A percentile compares a stretch with the other conserved stretches of the same genome.
Evolutionary conservation across 106 monocot species (phyloP).

Genomic region (Platanthera zijinensis): DNA sequence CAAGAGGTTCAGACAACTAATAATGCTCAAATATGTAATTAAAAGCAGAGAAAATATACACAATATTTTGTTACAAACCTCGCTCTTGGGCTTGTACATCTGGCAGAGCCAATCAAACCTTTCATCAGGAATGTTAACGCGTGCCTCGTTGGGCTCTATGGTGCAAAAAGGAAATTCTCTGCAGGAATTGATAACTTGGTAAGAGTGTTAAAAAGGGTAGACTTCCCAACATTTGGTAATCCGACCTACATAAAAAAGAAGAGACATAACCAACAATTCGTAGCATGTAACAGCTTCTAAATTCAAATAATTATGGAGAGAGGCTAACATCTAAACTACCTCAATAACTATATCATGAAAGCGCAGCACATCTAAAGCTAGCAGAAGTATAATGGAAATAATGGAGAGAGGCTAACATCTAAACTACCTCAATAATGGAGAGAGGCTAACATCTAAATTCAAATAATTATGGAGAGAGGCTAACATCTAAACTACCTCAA

Average conservation of each 20-base stretch:
- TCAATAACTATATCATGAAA: too few relatives aligned
- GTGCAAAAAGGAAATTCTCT: constrained; percentile 51
- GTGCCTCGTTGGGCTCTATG: constrained; percentile 50
- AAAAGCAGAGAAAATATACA: neutral
- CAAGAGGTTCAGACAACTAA: too few relatives aligned
- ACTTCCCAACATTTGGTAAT: constrained; percentile 96
- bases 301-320: too few relatives aligned
- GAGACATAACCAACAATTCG: neutral
- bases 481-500: too few relatives aligned
- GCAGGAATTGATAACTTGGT: constrained; percentile 91
- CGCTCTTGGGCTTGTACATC: constrained; percentile 90
- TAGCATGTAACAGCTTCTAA: too few relatives aligned
- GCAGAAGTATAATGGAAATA: too few relatives aligned
- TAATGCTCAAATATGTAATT: neutral
- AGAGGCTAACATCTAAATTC: too few relatives aligned
- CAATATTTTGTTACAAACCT: constrained; percentile 34
- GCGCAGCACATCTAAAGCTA: too few relatives aligned
- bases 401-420: too few relatives aligned
- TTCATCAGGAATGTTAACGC: constrained; percentile 42
- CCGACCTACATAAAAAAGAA: constrained; percentile 53
- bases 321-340: too few relatives aligned
- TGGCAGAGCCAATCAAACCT: constrained; percentile 50
- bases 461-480: too few relatives aligned
- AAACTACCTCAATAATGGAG: too few relatives aligned
- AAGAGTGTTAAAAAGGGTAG: constrained; percentile 90